phyloP scores from a whole-genome alignment of 2,329 filamentous ascomycete species.

The Elsinoe perseae region DNA sequence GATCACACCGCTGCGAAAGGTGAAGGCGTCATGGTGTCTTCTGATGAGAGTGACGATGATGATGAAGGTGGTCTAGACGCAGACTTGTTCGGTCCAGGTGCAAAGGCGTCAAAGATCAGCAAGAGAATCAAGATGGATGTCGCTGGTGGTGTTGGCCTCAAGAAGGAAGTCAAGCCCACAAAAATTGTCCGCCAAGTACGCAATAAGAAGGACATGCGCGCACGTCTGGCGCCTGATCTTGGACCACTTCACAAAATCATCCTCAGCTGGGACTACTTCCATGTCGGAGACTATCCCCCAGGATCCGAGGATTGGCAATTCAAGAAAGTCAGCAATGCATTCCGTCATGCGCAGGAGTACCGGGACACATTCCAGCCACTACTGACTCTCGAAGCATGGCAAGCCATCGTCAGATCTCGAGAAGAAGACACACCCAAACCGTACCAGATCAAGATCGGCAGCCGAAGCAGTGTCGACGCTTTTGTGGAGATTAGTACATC shows the following conservation, averaged over 20 bases:
- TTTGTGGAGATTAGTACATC: conserved; percentile 87
- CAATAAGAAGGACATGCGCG: conserved; percentile 87
- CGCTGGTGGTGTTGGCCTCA: conserved; percentile 27
- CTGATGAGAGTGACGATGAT: conserved; percentile 52
- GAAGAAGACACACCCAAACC: conserved; percentile 74
- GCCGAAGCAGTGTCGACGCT: conserved; percentile 81
- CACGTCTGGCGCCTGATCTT: conserved; percentile 82
- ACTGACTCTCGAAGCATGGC: conserved; percentile 89
- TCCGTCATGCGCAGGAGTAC: conserved; percentile 68
- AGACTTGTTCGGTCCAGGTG: conserved; percentile 54
- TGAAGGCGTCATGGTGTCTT: conserved; percentile 84
- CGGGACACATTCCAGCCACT: conserved; percentile 85
- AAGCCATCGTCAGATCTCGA: conserved; percentile 80
- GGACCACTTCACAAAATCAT: conserved; percentile 77
- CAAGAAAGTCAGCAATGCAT: conserved; percentile 67
- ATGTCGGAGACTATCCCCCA: conserved; percentile 77
- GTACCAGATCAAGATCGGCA: conserved; percentile 81
- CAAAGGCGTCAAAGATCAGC: conserved; percentile 37
- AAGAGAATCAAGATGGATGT: conserved; percentile 29
- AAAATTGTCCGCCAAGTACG: conserved; percentile 75
- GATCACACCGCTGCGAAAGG: conserved; percentile 63
- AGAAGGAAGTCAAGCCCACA: conserved; percentile 55
- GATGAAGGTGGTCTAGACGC: conserved; percentile 50
- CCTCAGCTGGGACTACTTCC: conserved; percentile 91
- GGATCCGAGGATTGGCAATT: conserved; percentile 61